These are phyloP conservation scores for Cladosporium sp. DNA, from an alignment of 2,329 filamentous ascomycete genomes.

Conservation along the genomic window DNA sequence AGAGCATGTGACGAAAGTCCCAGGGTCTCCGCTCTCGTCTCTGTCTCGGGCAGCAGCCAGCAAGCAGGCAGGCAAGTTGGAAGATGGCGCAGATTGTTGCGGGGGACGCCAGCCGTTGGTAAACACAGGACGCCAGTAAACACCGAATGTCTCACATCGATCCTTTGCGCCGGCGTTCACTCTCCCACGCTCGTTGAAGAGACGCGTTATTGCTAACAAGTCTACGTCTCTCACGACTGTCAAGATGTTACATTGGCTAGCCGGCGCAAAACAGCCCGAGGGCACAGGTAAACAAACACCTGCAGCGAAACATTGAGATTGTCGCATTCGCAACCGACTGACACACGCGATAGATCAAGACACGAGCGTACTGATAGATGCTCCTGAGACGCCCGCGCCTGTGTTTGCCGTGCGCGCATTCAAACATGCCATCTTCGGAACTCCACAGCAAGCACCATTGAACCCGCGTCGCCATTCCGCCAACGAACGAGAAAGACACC, in stretches of 20 bases:
- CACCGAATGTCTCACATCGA: neutral
- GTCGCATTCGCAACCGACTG: constrained; percentile 18
- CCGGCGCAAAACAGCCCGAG: constrained; percentile 35
- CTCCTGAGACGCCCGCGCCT: constrained; percentile 66
- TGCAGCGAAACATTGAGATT: neutral
- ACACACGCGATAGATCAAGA: constrained; percentile 31
- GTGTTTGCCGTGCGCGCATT: constrained; percentile 69
- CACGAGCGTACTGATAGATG: constrained; percentile 47
- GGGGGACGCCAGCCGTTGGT: neutral
- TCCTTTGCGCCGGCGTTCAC: constrained; percentile 14
- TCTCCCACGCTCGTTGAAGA: constrained; percentile 8
- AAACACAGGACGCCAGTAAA: constrained; percentile 13
- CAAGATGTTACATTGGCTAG: constrained; percentile 40
- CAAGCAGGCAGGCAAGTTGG: neutral
- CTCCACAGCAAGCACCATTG: constrained; percentile 44
- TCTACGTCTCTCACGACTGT: neutral
- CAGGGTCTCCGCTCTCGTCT: neutral
- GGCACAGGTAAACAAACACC: constrained; percentile 24
- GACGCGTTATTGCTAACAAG: constrained; percentile 8
- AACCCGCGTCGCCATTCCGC: constrained; percentile 35
- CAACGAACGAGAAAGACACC: constrained; percentile 26
- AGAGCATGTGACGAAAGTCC: constrained; percentile 4
- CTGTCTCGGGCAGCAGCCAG: constrained; percentile 2
- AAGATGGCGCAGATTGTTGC: neutral
- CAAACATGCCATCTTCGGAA: constrained; percentile 66